Percentiles rank a stretch among this genome's conserved stretches.
Conservation (phyloP, 768 basidiomycete genomes). For the Tephrocybe sp. region DNA sequence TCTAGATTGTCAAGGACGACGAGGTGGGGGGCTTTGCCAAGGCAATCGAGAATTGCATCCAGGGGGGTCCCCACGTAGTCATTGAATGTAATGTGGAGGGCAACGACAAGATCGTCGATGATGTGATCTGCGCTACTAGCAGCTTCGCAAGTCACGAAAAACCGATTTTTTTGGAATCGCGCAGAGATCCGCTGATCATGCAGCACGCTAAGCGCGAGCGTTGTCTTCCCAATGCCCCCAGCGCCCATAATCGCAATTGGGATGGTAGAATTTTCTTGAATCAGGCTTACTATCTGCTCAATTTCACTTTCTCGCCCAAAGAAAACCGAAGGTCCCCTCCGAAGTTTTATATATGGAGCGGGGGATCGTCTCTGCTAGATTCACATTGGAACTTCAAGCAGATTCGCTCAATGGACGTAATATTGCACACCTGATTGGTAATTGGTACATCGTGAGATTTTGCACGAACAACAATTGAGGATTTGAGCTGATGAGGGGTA, state of each 20-base stretch:
- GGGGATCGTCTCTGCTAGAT: neutral
- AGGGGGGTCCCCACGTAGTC: constrained; percentile 14
- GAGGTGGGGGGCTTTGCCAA: constrained; percentile 16
- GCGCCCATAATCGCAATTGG: constrained; percentile 29
- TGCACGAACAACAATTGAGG: constrained; percentile 13
- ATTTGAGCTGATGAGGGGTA: constrained; percentile 12
- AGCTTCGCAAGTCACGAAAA: constrained; percentile 31
- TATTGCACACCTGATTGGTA: neutral
- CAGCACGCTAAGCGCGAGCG: constrained; percentile 26
- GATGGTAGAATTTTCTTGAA: constrained; percentile 12
- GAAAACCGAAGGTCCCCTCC: constrained; percentile 24
- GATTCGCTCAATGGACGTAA: neutral
- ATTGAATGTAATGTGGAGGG: constrained; percentile 18
- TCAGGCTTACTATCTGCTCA: constrained; percentile 15
- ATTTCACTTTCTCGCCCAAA: constrained; percentile 27
- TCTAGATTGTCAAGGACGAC: constrained; percentile 35
- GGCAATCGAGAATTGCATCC: constrained; percentile 14
- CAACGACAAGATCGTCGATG: constrained; percentile 20
- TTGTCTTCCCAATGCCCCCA: constrained; percentile 35
- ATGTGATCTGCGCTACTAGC: constrained; percentile 23
- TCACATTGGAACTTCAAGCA: neutral
- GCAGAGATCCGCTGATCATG: constrained; percentile 19
- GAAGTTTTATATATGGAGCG: neutral
- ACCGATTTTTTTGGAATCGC: constrained; percentile 19
- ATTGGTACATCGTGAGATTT: neutral